Evolutionary conservation across 306 rosid genomes (phyloP).

Genomic region (Fragaria ananassa): DNA sequence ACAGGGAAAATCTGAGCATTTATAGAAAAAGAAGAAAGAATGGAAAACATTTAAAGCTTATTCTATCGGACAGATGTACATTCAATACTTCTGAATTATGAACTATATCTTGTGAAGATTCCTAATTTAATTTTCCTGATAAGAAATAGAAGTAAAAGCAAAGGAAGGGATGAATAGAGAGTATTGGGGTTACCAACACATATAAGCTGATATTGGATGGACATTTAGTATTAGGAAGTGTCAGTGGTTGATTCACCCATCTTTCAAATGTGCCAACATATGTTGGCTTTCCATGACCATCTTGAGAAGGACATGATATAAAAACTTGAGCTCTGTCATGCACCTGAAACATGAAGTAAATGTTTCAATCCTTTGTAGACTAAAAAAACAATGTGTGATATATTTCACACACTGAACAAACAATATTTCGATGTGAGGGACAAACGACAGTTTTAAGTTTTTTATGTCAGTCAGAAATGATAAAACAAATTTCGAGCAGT

Average conservation of each 20-base stretch:
- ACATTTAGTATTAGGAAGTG: constrained; percentile 59
- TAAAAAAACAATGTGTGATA: not conserved
- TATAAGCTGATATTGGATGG: constrained; percentile 50
- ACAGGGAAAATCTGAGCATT: not conserved
- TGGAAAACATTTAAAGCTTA: not conserved
- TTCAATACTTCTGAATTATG: not conserved
- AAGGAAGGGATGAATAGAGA: constrained; percentile 16
- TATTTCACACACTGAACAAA: not conserved
- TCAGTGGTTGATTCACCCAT: constrained; percentile 53
- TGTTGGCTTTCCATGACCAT: constrained; percentile 45
- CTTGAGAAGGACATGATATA: constrained; percentile 54
- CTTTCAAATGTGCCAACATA: constrained; percentile 77
- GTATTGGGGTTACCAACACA: constrained; percentile 53
- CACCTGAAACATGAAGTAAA: constrained; percentile 46
- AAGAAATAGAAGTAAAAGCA: not conserved
- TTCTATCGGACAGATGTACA: not conserved
- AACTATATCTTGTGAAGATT: not conserved
- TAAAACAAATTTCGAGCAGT: not conserved
- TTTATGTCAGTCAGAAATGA: not conserved
- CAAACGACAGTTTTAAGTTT: not conserved
- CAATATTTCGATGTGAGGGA: not conserved
- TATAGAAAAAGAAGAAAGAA: not conserved
- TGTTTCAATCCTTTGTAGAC: constrained; percentile 19
- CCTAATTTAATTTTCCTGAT: not conserved
- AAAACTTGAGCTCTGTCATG: constrained; percentile 97